Evolutionary conservation across 2,329 filamentous ascomycete genomes (phyloP), one percentile per base, ranked within the genome.

Genomic region (Epichloe hybrida): DNA sequence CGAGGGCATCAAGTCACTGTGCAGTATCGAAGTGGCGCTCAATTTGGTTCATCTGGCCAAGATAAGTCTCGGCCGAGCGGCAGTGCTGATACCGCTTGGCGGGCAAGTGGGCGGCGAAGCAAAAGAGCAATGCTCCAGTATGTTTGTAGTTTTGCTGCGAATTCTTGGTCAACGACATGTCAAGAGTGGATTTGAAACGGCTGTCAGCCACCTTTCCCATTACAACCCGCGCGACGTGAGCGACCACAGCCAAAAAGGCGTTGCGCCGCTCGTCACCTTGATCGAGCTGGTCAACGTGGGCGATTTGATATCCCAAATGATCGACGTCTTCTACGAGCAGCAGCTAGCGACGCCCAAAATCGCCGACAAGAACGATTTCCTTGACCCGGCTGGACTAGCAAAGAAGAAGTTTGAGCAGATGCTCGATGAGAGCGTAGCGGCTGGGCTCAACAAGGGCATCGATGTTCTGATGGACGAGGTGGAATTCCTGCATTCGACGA

Each of bases 361-460:
- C 49, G 86, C 86, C 1, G 91, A 97, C 63, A 83, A 86, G 42
- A 94, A 95, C 63, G 93, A 98, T 68, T 98, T 98, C 61, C 74
- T 98, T 46, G 88, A 95, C 62, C 86, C 89, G 20, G 88, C 90
- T 0, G 86, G 86, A 35, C 84, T 96, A 59, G 90, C 93, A 56
- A 98, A 98, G 79, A 97, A 96, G 72, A 89, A 88, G 57, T 98
- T 97, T 61, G 93, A 98, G 73, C 90, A 96, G 64, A 95, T 96
- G 86, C 82, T 98, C 1, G 93, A 98, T 62, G 93, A 97, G 68
- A 87, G 88, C 53, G 93, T 98, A 7, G 93, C 93, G 4, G 89
- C 91, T 8, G 94, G 94, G 1, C 73, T 98, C 55, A 96, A 96
- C 68, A 96, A 95, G 70, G 93, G 93, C 56, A 97, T 98, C 55